Evolutionary conservation across 441 rosid species (phyloP).

Genomic region (Viola pubescens): DNA sequence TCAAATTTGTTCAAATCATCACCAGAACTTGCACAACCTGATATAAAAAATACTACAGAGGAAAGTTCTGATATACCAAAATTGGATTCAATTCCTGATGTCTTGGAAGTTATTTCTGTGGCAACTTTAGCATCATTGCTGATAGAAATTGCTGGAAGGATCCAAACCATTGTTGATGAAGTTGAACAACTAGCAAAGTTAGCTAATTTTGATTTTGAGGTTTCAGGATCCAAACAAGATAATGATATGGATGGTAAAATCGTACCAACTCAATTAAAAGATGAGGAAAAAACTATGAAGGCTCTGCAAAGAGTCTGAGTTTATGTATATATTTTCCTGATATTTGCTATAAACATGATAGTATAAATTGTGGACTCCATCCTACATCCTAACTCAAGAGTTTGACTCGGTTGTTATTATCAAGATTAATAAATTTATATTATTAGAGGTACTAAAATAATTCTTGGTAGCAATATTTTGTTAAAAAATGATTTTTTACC

Average conservation of each 20-base stretch:
- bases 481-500: no score
- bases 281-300: conserved; percentile 16
- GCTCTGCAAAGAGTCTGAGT: conserved; percentile 29
- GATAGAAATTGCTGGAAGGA: conserved; percentile 32
- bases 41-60: conserved; percentile 12
- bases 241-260: conserved; percentile 8
- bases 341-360: no score
- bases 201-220: conserved; percentile 22
- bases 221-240: conserved; percentile 16
- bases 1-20: conserved; percentile 19
- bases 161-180: conserved; percentile 23
- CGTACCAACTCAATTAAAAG: conserved; percentile 12
- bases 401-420: no score
- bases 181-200: conserved; percentile 28
- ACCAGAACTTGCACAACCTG: conserved; percentile 9
- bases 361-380: no score
- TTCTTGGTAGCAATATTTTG: no score
- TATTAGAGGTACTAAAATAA: no score
- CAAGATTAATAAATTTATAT: no score
- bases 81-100: conserved; percentile 12
- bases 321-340: background rate
- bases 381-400: no score
- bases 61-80: background rate
- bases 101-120: conserved; percentile 26
- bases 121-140: conserved; percentile 30